A percentile compares a stretch with the other conserved stretches of the same genome.
These are phyloP conservation scores for Ganoderma lucidum DNA, from an alignment of 1,284 basidiomycete species.

Conservation along the genomic window DNA sequence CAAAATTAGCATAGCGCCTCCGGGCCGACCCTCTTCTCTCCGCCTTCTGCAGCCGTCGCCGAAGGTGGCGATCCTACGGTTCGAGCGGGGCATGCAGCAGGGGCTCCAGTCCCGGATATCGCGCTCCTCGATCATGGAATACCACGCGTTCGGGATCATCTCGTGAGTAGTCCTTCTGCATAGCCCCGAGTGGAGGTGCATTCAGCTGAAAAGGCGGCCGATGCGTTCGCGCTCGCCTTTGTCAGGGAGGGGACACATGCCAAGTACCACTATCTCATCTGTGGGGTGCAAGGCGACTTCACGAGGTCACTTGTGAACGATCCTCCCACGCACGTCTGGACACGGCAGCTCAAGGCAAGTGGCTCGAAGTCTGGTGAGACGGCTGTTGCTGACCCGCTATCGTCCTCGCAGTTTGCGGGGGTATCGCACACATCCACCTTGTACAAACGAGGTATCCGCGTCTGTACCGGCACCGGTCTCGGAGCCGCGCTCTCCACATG, in stretches of 20 bases:
- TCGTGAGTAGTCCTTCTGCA: conserved; percentile 53
- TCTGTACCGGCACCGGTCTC: conserved; percentile 54
- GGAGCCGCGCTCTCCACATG: conserved; percentile 55
- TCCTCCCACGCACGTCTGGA: conserved; percentile 72
- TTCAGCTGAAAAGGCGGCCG: conserved; percentile 24
- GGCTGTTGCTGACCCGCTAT: conserved; percentile 8
- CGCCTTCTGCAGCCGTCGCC: conserved; percentile 60
- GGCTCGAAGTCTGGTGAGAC: not conserved
- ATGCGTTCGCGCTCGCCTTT: conserved; percentile 16
- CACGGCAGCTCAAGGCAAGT: conserved; percentile 67
- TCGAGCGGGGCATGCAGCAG: conserved; percentile 77
- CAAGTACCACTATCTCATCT: conserved; percentile 73
- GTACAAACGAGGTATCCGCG: conserved; percentile 53
- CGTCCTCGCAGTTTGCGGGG: conserved; percentile 46
- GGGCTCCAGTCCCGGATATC: conserved; percentile 72
- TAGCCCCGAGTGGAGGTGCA: not conserved
- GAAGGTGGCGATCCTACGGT: conserved; percentile 71
- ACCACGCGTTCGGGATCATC: conserved; percentile 76
- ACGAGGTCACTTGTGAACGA: conserved; percentile 66
- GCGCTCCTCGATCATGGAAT: conserved; percentile 70
- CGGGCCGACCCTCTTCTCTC: conserved; percentile 15
- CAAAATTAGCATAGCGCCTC: conserved; percentile 13
- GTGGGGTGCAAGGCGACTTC: conserved; percentile 77
- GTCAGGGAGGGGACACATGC: conserved; percentile 65
- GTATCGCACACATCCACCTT: conserved; percentile 53